Evolutionary conservation across 306 rosid species (phyloP).

Genomic region (Pyrus communis): DNA sequence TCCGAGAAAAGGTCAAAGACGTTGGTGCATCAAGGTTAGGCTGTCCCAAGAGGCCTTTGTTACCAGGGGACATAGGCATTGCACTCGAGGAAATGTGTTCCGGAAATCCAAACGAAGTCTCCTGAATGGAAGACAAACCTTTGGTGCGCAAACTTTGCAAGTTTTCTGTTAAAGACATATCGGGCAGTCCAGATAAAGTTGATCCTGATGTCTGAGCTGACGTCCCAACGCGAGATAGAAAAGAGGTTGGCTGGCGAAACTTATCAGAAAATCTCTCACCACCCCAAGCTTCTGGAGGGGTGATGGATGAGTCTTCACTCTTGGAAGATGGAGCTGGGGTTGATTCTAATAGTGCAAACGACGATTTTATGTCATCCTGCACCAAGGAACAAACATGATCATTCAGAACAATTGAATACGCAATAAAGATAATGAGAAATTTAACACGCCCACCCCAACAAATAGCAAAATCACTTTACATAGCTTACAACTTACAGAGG

Average conservation of each 20-base stretch:
- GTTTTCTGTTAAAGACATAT: conserved; percentile 45
- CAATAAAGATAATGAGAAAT: neutral
- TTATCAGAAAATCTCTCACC: conserved; percentile 86
- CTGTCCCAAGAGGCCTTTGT: conserved; percentile 59
- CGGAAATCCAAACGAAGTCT: conserved; percentile 49
- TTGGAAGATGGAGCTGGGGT: conserved; percentile 68
- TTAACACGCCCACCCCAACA: neutral
- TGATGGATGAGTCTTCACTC: conserved; percentile 75
- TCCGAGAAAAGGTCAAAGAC: conserved; percentile 46
- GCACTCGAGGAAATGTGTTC: conserved; percentile 45
- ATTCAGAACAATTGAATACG: neutral
- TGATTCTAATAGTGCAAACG: conserved; percentile 55
- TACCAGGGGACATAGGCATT: conserved; percentile 45
- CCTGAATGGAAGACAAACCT: conserved; percentile 62
- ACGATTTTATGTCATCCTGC: conserved; percentile 72
- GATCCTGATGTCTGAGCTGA: conserved; percentile 64
- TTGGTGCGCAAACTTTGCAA: conserved; percentile 52
- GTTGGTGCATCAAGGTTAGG: conserved; percentile 52
- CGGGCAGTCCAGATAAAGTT: conserved; percentile 59
- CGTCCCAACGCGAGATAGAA: conserved; percentile 70
- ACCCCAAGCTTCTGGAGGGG: conserved; percentile 99
- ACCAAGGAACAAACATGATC: neutral
- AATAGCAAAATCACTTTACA: neutral
- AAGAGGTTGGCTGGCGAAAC: conserved; percentile 47
- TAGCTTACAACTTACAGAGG: too few species aligned